Evolutionary conservation across 441 rosid genomes (phyloP).

Genomic region (Rhodomyrtus psidioides): DNA sequence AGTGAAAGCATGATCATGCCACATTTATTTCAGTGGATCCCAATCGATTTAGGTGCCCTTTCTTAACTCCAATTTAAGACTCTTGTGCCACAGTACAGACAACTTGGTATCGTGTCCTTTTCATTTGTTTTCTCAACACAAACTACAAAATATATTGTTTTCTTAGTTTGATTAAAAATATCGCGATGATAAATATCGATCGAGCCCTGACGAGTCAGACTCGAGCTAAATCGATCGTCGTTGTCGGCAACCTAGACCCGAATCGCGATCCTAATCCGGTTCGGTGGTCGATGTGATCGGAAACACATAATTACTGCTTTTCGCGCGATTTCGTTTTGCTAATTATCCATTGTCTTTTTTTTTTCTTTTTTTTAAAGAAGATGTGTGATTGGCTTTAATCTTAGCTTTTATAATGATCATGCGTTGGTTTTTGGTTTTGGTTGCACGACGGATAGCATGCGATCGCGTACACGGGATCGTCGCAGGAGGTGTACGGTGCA

Average conservation of each 20-base stretch:
- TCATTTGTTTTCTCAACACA: neutral
- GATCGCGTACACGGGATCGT: constrained; percentile 81
- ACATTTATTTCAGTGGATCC: neutral
- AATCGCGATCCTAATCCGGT: neutral
- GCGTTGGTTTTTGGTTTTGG: neutral
- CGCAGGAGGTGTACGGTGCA: constrained; percentile 55
- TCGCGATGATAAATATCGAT: neutral
- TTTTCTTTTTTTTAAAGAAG: no score
- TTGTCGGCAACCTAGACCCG: neutral
- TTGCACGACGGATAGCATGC: constrained; percentile 51
- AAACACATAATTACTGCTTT: neutral
- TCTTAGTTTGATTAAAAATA: neutral
- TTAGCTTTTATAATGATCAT: fast-evolving
- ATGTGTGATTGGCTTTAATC: neutral
- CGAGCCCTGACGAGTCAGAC: no score
- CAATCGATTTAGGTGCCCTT: neutral
- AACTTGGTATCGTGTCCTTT: neutral
- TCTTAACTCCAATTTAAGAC: neutral
- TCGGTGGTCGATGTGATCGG: fast-evolving
- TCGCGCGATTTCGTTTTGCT: fast-evolving
- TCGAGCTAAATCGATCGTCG: neutral
- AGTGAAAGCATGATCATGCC: neutral
- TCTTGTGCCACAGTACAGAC: neutral
- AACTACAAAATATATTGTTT: neutral
- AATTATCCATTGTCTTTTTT: neutral